Conservation (phyloP, 192 early-diverging fungal genomes). For the Coemansia sp. region DNA sequence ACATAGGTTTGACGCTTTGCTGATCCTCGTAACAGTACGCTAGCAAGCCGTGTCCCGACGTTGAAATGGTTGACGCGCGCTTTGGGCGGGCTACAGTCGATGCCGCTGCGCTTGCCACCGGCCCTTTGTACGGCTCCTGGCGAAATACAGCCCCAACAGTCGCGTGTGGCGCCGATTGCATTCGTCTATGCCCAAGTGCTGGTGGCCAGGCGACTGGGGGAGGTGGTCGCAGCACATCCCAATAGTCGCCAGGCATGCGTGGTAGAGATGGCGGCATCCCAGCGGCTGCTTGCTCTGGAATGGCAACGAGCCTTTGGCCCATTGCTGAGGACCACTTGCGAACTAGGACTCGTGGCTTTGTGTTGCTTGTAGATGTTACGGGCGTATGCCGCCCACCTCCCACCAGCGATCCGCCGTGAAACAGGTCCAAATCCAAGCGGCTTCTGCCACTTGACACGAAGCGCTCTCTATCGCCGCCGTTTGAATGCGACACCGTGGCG, state of each 20-base stretch:
- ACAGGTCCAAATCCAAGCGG: background rate
- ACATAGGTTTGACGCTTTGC: background rate
- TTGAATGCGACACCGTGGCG: slow-evolving; percentile 5
- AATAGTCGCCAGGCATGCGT: background rate
- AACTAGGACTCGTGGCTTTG: slow-evolving; percentile 1
- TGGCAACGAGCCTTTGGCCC: background rate
- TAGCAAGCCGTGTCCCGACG: background rate
- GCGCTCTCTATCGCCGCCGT: background rate
- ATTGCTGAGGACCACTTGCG: background rate
- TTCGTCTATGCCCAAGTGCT: slow-evolving; percentile 1
- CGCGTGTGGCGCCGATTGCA: slow-evolving; percentile 21
- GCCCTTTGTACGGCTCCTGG: background rate
- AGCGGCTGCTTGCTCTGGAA: background rate
- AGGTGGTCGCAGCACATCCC: background rate
- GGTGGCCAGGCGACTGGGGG: background rate
- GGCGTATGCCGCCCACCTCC: background rate
- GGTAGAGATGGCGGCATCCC: background rate
- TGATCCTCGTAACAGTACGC: background rate
- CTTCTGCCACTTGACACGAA: background rate
- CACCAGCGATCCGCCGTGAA: background rate
- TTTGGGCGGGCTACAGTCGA: background rate
- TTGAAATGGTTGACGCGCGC: slow-evolving; percentile 35
- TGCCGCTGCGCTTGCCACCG: background rate
- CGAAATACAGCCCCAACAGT: background rate
- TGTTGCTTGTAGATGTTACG: background rate